These are phyloP conservation scores for Ustilago hordei DNA, from an alignment of 1,284 basidiomycete species.

Conservation along the genomic window DNA sequence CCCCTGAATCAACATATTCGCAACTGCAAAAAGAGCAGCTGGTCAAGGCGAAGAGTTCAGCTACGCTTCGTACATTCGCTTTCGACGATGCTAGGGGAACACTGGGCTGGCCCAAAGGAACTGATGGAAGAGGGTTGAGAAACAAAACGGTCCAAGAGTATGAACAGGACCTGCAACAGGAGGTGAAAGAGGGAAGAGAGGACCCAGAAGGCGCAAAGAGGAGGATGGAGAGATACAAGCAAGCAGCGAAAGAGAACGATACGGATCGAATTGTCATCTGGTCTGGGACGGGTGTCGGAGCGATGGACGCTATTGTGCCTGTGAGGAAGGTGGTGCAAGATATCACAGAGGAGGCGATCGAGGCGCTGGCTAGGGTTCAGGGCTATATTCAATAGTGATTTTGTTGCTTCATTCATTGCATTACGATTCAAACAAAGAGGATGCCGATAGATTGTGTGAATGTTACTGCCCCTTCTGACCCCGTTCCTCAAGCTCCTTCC, in stretches of 20 bases:
- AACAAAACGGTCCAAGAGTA: slow-evolving; percentile 63
- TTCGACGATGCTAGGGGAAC: slow-evolving; percentile 67
- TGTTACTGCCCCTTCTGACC: slow-evolving; percentile 19
- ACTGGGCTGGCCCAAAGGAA: slow-evolving; percentile 63
- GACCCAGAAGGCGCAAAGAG: slow-evolving; percentile 31
- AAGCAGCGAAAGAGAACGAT: slow-evolving; percentile 56
- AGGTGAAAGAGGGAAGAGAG: slow-evolving; percentile 20
- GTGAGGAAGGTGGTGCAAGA: slow-evolving; percentile 52
- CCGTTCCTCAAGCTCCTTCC: slow-evolving; percentile 46
- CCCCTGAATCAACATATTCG: slow-evolving; percentile 61
- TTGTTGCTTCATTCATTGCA: background rate
- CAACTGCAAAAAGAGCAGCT: slow-evolving; percentile 61
- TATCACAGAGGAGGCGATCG: slow-evolving; percentile 43
- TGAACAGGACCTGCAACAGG: slow-evolving; percentile 38
- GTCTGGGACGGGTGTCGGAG: slow-evolving; percentile 65
- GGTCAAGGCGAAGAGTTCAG: slow-evolving; percentile 34
- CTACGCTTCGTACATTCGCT: slow-evolving; percentile 59
- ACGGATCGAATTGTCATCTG: slow-evolving; percentile 61
- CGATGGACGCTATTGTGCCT: slow-evolving; percentile 48
- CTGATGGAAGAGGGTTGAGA: slow-evolving; percentile 62
- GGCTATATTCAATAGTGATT: slow-evolving; percentile 27
- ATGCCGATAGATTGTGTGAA: no score
- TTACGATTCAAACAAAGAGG: background rate
- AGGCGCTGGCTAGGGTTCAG: slow-evolving; percentile 28
- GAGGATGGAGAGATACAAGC: slow-evolving; percentile 57